Evolutionary conservation across 768 basidiomycete genomes (phyloP).

Genomic region (Pholiota conissans): DNA sequence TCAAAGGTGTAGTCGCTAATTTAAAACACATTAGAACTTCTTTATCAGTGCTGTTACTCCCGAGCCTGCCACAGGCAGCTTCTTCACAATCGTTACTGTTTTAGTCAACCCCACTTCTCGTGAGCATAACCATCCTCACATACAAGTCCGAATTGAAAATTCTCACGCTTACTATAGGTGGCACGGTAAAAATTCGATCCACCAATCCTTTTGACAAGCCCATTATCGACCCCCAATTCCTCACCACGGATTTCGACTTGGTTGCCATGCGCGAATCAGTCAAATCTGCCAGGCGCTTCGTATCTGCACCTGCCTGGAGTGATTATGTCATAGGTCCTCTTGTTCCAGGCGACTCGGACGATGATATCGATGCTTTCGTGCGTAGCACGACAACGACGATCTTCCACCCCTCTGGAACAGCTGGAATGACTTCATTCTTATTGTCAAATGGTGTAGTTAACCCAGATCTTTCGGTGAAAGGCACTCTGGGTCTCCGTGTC

Average conservation of each 20-base stretch:
- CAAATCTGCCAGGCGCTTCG: slow-evolving; percentile 18
- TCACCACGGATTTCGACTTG: slow-evolving; percentile 28
- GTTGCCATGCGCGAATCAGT: slow-evolving; percentile 22
- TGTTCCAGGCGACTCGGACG: slow-evolving; percentile 19
- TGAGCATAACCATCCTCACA: slow-evolving; percentile 8
- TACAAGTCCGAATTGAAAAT: background rate
- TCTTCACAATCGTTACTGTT: slow-evolving; percentile 18
- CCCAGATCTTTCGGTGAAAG: slow-evolving; percentile 31
- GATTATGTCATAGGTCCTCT: slow-evolving; percentile 24
- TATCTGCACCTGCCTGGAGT: slow-evolving; percentile 22
- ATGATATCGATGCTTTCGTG: slow-evolving; percentile 20
- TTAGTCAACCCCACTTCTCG: slow-evolving; percentile 27
- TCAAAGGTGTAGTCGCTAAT: background rate
- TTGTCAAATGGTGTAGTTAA: slow-evolving; percentile 29
- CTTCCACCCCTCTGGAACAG: slow-evolving; percentile 30
- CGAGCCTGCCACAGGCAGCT: slow-evolving; percentile 20
- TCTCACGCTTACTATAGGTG: background rate
- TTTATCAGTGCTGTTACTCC: slow-evolving; percentile 8
- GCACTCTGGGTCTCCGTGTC: slow-evolving; percentile 27
- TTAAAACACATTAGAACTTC: slow-evolving; percentile 2
- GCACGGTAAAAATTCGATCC: slow-evolving; percentile 18
- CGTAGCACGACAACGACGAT: slow-evolving; percentile 16
- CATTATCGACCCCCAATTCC: slow-evolving; percentile 46
- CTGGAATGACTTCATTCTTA: slow-evolving; percentile 23
- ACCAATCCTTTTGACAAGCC: slow-evolving; percentile 48